Base-by-base conservation (phyloP, 257 asterid genomes). In the Fraxinus pennsylvanica region DNA sequence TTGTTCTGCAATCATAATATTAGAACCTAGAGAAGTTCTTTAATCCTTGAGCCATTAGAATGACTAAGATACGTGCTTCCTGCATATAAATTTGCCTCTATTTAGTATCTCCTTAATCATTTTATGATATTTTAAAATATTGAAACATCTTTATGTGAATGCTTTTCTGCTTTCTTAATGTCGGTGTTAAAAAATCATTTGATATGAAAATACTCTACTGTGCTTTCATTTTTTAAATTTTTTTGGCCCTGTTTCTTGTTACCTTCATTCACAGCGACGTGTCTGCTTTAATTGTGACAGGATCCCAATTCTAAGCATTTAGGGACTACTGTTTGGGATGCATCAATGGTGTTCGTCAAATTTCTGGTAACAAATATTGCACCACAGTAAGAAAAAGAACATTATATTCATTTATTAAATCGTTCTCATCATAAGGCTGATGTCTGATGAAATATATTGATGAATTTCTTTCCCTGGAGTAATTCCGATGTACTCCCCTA, bases 271-370 rank as follows among this genome's bases (percentile, higher is more conserved):
- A 21, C 79, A 41, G 63, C 30, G 25, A 76, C 73, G 14, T 17
- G 32, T 78, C 71, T 74, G 22, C 80, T 79, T 68, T 79, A 21
- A 71, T 78, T 81, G n/a, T 85, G 84, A 21, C 82, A 96, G 99
- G 97, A 96, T 87, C 99, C 98, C 50, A 93, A 92, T 85, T 96
- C 99, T 78, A 92, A 93, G 88, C 98, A 95, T 85, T 80, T 93
- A 65, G 99, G 99, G 45, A 95, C 99, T 74, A 95, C 99, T 36
- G 98, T 95, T 76, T 95, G 99, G 99, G 99, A 95, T 85, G 97
- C 99, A 52, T 95, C 99, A 32, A 90, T 96, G 99, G 99, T 96
- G 80, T 84, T 96, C 36, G 94, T 87, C 83, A 96, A 96, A 83
- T 96, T 87, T 89, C 91, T 96, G 96, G 99, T 96, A 86, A 81